Conservation (phyloP, 2,329 filamentous ascomycete genomes). For the Nectriaceae sp. region DNA sequence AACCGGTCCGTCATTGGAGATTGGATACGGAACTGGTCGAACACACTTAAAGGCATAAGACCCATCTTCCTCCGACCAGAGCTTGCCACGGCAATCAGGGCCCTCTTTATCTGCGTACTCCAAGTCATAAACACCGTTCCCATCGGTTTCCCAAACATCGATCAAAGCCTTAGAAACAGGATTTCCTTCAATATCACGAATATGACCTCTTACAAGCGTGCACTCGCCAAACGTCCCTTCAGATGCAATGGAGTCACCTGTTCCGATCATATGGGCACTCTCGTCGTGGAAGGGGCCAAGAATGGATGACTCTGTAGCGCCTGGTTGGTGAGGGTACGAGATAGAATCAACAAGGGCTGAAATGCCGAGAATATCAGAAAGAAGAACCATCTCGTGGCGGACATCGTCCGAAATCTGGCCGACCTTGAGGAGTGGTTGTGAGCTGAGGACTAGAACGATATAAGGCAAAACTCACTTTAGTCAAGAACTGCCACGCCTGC, state of each 20-base stretch:
- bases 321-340: not conserved
- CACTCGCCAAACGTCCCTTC: not conserved
- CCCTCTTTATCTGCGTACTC: not conserved
- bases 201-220: not conserved
- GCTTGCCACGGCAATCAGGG: not conserved
- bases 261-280: not conserved
- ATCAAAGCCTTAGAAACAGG: not conserved
- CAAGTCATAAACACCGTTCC: not conserved
- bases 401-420: not conserved
- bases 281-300: not conserved
- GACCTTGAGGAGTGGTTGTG: not conserved
- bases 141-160: not conserved
- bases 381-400: not conserved
- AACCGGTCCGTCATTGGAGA: not conserved
- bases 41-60: not conserved
- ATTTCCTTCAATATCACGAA: not conserved
- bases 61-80: not conserved
- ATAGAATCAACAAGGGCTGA: not conserved
- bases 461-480: not conserved
- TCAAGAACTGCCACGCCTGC: not conserved
- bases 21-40: not conserved
- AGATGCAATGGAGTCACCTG: not conserved
- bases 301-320: not conserved
- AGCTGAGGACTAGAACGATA: not conserved
- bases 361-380: not conserved